A percentile compares a stretch with the other conserved stretches of the same genome.
phyloP scores from a whole-genome alignment of 78 protist species.

The Dictyostelium intermedium region DNA sequence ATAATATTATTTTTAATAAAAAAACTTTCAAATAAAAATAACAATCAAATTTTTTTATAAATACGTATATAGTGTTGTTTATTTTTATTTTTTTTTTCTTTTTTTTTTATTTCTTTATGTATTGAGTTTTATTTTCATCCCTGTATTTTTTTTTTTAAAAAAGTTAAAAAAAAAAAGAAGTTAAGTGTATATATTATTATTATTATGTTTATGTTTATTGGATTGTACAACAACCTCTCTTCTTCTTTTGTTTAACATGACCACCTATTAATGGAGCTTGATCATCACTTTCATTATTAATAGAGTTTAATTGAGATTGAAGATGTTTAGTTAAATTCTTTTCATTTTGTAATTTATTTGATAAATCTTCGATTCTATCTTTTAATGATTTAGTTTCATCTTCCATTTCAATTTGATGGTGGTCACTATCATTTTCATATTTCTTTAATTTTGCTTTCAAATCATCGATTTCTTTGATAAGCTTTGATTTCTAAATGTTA shows the following conservation, averaged over 20 bases:
- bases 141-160: too few species aligned
- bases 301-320: slow-evolving; percentile 22
- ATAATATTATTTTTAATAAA: not conserved
- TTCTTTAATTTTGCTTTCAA: slow-evolving; percentile 27
- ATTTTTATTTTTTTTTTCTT: too few species aligned
- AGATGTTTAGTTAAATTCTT: slow-evolving; percentile 28
- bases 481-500: slow-evolving; percentile 8
- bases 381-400: slow-evolving; percentile 45
- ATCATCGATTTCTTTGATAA: slow-evolving; percentile 48
- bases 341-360: slow-evolving; percentile 11
- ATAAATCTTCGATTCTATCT: slow-evolving; percentile 40
- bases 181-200: too few species aligned
- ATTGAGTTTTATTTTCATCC: too few species aligned
- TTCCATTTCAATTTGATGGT: slow-evolving; percentile 45
- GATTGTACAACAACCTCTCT: slow-evolving; percentile 22
- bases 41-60: too few species aligned
- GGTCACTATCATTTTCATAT: slow-evolving; percentile 30
- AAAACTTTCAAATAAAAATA: not conserved
- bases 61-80: too few species aligned
- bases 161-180: too few species aligned
- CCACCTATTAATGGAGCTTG: slow-evolving; percentile 28
- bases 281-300: slow-evolving; percentile 1
- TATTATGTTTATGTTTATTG: not conserved
- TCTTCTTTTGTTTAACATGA: not conserved
- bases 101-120: too few species aligned